Base-by-base conservation (phyloP, 345 rosid genomes). In the Acer saccharum region DNA sequence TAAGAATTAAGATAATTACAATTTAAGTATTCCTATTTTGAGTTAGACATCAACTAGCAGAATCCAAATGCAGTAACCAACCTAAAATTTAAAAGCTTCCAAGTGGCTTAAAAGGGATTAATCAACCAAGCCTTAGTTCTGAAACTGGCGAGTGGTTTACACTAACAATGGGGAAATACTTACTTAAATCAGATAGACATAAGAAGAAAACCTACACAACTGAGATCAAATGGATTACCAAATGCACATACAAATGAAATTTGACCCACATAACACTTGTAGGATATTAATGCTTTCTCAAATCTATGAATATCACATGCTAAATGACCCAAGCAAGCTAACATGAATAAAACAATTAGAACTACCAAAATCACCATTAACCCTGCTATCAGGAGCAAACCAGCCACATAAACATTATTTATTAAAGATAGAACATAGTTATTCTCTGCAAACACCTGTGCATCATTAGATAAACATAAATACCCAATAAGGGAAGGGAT, bases 41-140 rank as follows among this genome's bases (percentile, higher is more conserved):
- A 14, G 75, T 23, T 62, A 32, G 23, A 18, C 9, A 73, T 35
- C 57, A 43, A 61, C 68, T 14, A 61, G 9, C 43, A 61, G 39
- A 61, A 73, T 61, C 68, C 76, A 62, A 61, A 73, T 23, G 25
- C 58, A 73, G 57, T 39, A 14, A 35, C 46, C 65, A 35, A 29
- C 61, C 58, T 52, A 50, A 16, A 21, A 71, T 29, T 35, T 60
- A 18, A 20, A 72, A 72, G 10, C 21, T 4, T 55, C 29, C 27
- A 17, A 32, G 29, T 70, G 44, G 43, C 75, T 57, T 25, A 70
- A 7, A 70, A 50, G 41, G 14, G 60, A 50, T 23, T 25, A 48
- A 71, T 17, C 48, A 55, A 71, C 16, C 8, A 74, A 43, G 18
- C 39, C 69, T 63, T 8, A 64, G 29, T 12, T 50, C 68, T 18